Evolutionary conservation across 805 yeast species (phyloP).

Genomic region (Naumovozyma dairenensis): DNA sequence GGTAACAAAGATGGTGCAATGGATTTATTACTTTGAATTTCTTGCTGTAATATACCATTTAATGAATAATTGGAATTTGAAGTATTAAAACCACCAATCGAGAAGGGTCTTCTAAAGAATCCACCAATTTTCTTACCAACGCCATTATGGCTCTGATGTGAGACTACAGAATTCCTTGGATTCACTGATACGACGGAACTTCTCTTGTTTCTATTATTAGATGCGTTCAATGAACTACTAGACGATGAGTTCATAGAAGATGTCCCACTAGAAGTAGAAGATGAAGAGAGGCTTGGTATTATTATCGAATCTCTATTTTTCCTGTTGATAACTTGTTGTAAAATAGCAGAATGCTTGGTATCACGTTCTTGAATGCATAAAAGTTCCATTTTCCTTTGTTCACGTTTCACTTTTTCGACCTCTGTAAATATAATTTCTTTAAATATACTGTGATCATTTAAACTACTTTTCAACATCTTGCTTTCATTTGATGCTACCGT

Average conservation of each 20-base stretch:
- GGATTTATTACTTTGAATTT: constrained; percentile 28
- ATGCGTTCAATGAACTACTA: background rate
- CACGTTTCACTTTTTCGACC: constrained; percentile 43
- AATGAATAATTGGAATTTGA: constrained; percentile 23
- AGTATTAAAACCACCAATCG: constrained; percentile 35
- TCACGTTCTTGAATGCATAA: constrained; percentile 32
- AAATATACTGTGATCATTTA: constrained; percentile 38
- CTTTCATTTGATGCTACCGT: constrained; percentile 37
- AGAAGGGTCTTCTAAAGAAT: constrained; percentile 53
- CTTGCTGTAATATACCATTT: constrained; percentile 26
- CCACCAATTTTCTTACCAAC: constrained; percentile 46
- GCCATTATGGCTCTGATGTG: constrained; percentile 14
- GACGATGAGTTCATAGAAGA: constrained; percentile 5
- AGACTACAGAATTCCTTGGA: constrained; percentile 15
- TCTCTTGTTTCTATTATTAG: constrained; percentile 14
- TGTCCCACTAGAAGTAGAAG: background rate
- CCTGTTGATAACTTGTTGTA: constrained; percentile 22
- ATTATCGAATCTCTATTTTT: constrained; percentile 14
- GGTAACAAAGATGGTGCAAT: constrained; percentile 50
- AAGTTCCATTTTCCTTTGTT: constrained; percentile 36
- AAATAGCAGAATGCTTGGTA: constrained; percentile 23
- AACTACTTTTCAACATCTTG: constrained; percentile 30
- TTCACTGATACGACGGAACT: constrained; percentile 15
- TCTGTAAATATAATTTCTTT: constrained; percentile 39
- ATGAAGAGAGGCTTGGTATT: constrained; percentile 4